Base-by-base conservation (phyloP, 2,329 filamentous ascomycete species). In the Neonectria coccinea region DNA sequence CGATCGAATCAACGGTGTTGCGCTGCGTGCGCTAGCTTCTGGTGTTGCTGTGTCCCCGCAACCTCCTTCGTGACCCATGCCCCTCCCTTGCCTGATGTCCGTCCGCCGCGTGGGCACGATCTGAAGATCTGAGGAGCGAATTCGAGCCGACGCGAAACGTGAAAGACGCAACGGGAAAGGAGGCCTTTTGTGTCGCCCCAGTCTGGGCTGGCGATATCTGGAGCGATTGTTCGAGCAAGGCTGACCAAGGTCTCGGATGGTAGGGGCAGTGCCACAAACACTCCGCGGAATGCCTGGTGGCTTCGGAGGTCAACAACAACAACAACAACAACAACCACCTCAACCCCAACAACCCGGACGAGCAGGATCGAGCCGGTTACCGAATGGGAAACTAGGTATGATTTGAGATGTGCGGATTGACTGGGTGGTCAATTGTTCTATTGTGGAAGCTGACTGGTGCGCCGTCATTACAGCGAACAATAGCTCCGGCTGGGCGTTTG, bases 351-450 rank as follows among this genome's bases (percentile, higher is more conserved):
- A 80, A 67, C 74, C 69, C 69, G 85, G 81, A 59, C 84, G 88
- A 75, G 80, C 82, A 67, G 84, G 85, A 45, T 83, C 88, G 58
- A 86, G 78, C 76, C 84, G 88, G 74, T 81, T 91, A 84, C 88
- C 87, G 62, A 89, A 88, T 71, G 88, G 88, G 59, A 91, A 91
- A 78, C 79, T 89, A 83, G 86, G 88, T 90, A 77, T 54, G 71
- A 33, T 52, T 47, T 54, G 36, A 39, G 48, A 51, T 42, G 54
- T 44, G 62, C 56, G 18, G 44, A 64, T 63, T 63, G 60, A 47
- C 47, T 59, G 54, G 29, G 57, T 52, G 56, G 59, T 53, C n/a
- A 27, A 53, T 44, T 51, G 39, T 44, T 20, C 27, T 44, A 50
- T 51, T 39, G 44, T 44, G 56, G 62, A 55, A 59, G 69, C 74